Evolutionary conservation across 345 rosid genomes (phyloP).

Genomic region (Moringa oleifera): DNA sequence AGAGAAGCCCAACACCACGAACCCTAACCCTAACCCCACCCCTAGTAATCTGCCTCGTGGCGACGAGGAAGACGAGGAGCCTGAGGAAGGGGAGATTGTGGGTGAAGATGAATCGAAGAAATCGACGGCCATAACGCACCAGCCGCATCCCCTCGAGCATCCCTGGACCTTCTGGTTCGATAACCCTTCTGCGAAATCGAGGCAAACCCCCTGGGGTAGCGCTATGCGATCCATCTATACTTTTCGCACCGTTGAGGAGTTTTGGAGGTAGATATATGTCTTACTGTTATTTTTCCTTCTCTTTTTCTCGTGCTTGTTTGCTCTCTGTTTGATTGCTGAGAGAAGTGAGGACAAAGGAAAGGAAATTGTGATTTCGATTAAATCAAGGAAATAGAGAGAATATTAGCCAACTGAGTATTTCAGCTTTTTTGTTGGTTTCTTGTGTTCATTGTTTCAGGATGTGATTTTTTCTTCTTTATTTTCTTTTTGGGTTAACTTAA

Average conservation of each 20-base stretch:
- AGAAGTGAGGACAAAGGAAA: not conserved
- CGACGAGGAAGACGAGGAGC: slow-evolving; percentile 34
- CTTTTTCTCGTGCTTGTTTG: not conserved
- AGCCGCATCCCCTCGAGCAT: slow-evolving; percentile 68
- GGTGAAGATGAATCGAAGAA: slow-evolving; percentile 29
- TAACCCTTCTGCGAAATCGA: slow-evolving; percentile 49
- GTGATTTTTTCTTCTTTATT: not conserved
- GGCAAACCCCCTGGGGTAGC: slow-evolving; percentile 68
- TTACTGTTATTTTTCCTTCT: not conserved
- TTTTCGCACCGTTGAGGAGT: slow-evolving; percentile 67
- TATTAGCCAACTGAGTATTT: not conserved
- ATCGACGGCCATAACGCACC: slow-evolving; percentile 21
- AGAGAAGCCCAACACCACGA: slow-evolving; percentile 14
- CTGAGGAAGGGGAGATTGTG: slow-evolving; percentile 60
- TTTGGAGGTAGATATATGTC: slow-evolving; percentile 65
- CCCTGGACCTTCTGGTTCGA: slow-evolving; percentile 96
- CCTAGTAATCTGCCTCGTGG: slow-evolving; percentile 23
- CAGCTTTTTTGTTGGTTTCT: not conserved
- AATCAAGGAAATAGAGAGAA: not conserved
- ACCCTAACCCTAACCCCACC: slow-evolving; percentile 21
- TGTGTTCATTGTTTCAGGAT: not conserved
- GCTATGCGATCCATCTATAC: slow-evolving; percentile 67
- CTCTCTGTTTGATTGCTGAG: not conserved
- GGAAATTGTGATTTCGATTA: no score
- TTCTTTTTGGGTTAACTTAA: no score